Evolutionary conservation across 805 yeast genomes (phyloP), one percentile per base, ranked within the genome.

Genomic region (Candida vaughaniae): DNA sequence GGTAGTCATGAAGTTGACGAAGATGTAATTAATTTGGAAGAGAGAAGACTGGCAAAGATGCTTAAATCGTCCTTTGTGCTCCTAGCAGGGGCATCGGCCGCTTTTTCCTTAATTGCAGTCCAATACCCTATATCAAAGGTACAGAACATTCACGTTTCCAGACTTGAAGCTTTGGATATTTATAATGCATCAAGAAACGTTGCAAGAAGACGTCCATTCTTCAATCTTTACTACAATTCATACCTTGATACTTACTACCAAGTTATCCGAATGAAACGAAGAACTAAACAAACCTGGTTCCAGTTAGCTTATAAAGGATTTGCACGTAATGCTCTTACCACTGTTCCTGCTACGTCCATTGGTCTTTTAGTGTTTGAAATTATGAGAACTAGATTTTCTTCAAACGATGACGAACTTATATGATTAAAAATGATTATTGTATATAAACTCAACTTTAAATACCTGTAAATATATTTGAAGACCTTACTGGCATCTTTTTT

Each of bases 41-140:
- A 60, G 28, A 55, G 53, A 18, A 43, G 68, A 32, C 67, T 61
- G 69, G 62, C 69, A 0, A 74, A 71, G 41, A 65, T 78, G n/a
- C 52, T 86, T 26, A 78, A 76, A 48, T 81, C 90, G 2, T 56
- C 82, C 1, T 85, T 83, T 54, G 76, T 88, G 3, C 70, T 91
- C 19, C 49, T 83, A 6, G 96, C 95, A 0, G 98, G 98, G 14
- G 87, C 93, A 7, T 69, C 84, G 5, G 96, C 97, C 1, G 91
- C 96, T 0, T 66, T 81, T 14, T 69, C 87, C 0, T 64, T 90
- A 15, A 79, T 90, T 43, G 71, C 81, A 3, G 80, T 90, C 4
- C 96, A 88, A 50, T 88, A 82, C 48, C 98, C 98, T 0, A 66
- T 91, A 22, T 67, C 79, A 16, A 86, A 85, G 56, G 62, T 90